Conservation (phyloP, 1,284 basidiomycete genomes). For the Puccinia hordei region DNA sequence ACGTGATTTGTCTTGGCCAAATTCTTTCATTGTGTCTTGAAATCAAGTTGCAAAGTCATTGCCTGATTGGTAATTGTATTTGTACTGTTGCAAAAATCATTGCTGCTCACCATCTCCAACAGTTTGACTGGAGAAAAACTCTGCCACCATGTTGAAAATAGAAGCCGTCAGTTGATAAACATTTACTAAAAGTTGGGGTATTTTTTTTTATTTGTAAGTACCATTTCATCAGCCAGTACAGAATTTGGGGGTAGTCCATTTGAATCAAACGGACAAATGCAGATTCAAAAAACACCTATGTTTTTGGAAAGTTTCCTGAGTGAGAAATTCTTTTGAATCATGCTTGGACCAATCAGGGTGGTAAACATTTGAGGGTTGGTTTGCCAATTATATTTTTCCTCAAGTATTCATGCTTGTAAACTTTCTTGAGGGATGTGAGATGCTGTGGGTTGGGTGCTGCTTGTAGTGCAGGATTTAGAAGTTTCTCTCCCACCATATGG, state of each 20-base stretch:
- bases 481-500: background rate
- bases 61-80: background rate
- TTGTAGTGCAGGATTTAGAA: background rate
- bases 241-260: background rate
- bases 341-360: background rate
- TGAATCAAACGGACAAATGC: background rate
- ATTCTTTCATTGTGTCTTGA: background rate
- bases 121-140: background rate
- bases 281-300: background rate
- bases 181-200: background rate
- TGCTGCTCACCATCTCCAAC: background rate
- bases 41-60: background rate
- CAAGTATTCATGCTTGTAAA: background rate
- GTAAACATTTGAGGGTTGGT: background rate
- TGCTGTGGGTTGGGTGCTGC: background rate
- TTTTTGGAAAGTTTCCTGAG: background rate
- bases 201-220: background rate
- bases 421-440: background rate
- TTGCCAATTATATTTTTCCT: background rate
- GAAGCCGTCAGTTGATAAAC: background rate
- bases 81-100: background rate
- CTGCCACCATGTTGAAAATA: constrained; percentile 2
- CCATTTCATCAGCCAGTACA: background rate
- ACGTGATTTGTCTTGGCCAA: background rate
- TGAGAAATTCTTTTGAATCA: background rate